phyloP scores from a whole-genome alignment of 129 eudicot genomes.

The Cynara cardunculus region DNA sequence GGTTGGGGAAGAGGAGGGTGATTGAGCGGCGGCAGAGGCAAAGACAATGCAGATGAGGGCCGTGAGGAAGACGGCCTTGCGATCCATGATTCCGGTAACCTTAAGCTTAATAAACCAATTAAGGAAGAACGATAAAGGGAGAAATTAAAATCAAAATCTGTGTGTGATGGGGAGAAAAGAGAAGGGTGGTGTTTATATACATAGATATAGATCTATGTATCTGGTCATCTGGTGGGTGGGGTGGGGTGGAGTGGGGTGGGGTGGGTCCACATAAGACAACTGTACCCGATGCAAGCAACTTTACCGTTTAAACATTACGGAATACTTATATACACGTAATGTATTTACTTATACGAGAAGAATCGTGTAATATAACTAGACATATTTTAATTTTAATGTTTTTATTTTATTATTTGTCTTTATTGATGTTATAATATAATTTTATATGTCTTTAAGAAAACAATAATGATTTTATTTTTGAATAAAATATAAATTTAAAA shows the following conservation, averaged over 20 bases:
- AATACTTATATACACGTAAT: neutral
- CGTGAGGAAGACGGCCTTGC: constrained; percentile 11
- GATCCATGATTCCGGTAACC: constrained; percentile 31
- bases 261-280: neutral
- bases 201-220: neutral
- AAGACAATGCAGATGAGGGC: constrained; percentile 60
- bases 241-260: neutral
- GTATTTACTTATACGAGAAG: too few species aligned
- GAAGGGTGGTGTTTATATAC: neutral
- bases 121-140: neutral
- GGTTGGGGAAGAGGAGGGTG: constrained; percentile 58
- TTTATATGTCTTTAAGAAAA: too few species aligned
- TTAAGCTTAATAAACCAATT: neutral
- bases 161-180: neutral
- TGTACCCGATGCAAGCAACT: neutral
- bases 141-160: neutral
- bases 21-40: constrained; percentile 51
- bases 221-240: too few species aligned
- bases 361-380: too few species aligned
- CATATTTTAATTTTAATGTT: too few species aligned
- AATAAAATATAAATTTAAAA: too few species aligned
- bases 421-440: too few species aligned
- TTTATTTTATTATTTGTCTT: too few species aligned
- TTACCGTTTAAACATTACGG: neutral
- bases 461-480: too few species aligned